Base-by-base conservation (phyloP, 345 rosid genomes). In the Eucalyptus cloeziana region DNA sequence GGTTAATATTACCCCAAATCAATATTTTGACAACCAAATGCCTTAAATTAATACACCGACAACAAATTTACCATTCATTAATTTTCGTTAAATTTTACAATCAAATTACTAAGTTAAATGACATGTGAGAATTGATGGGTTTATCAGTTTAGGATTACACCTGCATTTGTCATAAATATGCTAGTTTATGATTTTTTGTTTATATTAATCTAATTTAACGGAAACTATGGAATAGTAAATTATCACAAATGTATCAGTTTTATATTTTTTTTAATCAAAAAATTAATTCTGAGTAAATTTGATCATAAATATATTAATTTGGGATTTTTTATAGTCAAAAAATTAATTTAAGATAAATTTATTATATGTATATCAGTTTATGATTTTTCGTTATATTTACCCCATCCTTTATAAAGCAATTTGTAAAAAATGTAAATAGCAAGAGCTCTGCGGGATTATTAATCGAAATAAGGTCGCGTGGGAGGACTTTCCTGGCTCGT, bases 31-130 rank as follows among this genome's bases (percentile, higher is more conserved):
- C 30, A 0, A 56, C 3, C 12, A 56, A 56, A 56, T 4, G 2
- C 30, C 62, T 24, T 24, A 24, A 56, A 56, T 0, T 56, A 24
- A 2, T 56, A 56, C 1, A 56, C 0, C 6, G 4, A 0, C 0
- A 4, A 56, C 0, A 56, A 56, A 56, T 56, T 56, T 56, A 56
- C 0, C 25, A 52, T 52, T 52, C 0, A 19, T 7, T 52, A 52
- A 0, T 19, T 52, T 52, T 0, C 10, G 0, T 52, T 0, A 0
- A 52, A 56, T 56, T 56, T 56, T 56, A 56, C 3, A 4, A 56
- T 24, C 1, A 56, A 56, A 56, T 10, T 56, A 22, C 0, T 24
- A 0, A 56, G 0, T 24, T 24, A 22, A 24, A 56, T 56, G 0
- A 24, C 13, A 56, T 3, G 6, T 2, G 1, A 56, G 1, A 24